These are phyloP conservation scores for Mycosarcoma maydis DNA, from an alignment of 1,284 basidiomycete genomes.

Conservation along the genomic window DNA sequence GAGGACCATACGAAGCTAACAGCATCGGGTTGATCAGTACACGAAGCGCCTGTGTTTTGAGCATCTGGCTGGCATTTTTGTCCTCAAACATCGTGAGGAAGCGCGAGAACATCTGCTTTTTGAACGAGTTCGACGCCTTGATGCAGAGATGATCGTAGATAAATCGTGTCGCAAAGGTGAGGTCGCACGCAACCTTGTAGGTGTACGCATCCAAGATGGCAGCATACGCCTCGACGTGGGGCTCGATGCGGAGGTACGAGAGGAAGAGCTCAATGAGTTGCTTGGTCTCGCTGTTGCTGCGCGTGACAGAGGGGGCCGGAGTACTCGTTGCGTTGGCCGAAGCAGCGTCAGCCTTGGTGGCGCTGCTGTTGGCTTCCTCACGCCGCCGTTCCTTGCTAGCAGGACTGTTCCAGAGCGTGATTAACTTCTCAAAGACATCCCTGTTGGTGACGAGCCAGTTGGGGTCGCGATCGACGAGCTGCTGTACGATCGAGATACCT, in stretches of 20 bases:
- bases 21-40: constrained; percentile 89
- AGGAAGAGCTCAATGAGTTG: constrained; percentile 75
- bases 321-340: constrained; percentile 9
- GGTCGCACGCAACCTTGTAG: constrained; percentile 82
- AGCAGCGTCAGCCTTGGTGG: constrained; percentile 31
- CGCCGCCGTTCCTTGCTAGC: constrained; percentile 51
- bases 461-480: constrained; percentile 77
- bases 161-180: constrained; percentile 84
- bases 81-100: constrained; percentile 87
- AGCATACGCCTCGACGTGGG: constrained; percentile 86
- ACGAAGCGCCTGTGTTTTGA: constrained; percentile 87
- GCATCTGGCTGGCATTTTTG: constrained; percentile 74
- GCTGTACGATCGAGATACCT: constrained; percentile 78
- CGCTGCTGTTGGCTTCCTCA: constrained; percentile 45
- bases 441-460: constrained; percentile 74
- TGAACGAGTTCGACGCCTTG: constrained; percentile 73
- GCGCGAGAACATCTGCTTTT: constrained; percentile 82
- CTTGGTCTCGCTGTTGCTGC: constrained; percentile 73
- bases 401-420: constrained; percentile 66
- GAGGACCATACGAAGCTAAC: constrained; percentile 74
- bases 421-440: constrained; percentile 63
- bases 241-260: constrained; percentile 71
- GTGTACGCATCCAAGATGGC: constrained; percentile 86
- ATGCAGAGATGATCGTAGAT: constrained; percentile 84
- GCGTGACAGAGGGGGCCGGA: constrained; percentile 6